Percentiles rank a stretch among this genome's conserved stretches.
Evolutionary conservation across 2,329 filamentous ascomycete species (phyloP).

Genomic region (Calonectria crousiana): DNA sequence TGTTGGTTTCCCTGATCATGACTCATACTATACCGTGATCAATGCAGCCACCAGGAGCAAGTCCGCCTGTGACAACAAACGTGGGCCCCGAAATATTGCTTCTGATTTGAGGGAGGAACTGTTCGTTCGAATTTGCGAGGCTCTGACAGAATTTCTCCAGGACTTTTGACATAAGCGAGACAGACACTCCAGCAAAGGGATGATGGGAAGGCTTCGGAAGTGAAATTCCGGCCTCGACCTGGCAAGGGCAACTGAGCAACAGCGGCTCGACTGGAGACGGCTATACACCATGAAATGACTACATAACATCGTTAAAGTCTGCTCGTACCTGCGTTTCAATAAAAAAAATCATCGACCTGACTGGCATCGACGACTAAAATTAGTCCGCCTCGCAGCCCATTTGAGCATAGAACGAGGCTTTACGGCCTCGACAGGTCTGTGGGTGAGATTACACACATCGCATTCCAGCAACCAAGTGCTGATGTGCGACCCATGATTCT

Average conservation of each 20-base stretch:
- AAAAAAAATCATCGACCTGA: neutral
- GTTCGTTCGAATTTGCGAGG: neutral
- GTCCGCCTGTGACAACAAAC: neutral
- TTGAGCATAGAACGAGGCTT: no score
- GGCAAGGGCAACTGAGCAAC: neutral
- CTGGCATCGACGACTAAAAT: neutral
- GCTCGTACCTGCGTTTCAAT: neutral
- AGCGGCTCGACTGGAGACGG: neutral
- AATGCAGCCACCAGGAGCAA: neutral
- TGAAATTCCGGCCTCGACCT: neutral
- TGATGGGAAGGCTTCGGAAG: neutral
- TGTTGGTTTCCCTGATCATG: neutral
- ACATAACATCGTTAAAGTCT: neutral
- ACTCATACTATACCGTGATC: neutral
- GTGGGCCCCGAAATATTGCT: neutral
- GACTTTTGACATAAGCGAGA: neutral
- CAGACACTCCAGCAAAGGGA: neutral
- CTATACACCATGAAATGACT: neutral
- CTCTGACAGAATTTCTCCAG: neutral
- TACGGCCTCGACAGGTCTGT: constrained; percentile 52
- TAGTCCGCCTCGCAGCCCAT: neutral
- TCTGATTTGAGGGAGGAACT: neutral
- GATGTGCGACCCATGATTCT: constrained; percentile 56
- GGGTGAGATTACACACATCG: constrained; percentile 54
- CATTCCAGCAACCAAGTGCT: constrained; percentile 56